Conservation (phyloP, 2,329 filamentous ascomycete species). For the Neopestalotiopsis sp. region DNA sequence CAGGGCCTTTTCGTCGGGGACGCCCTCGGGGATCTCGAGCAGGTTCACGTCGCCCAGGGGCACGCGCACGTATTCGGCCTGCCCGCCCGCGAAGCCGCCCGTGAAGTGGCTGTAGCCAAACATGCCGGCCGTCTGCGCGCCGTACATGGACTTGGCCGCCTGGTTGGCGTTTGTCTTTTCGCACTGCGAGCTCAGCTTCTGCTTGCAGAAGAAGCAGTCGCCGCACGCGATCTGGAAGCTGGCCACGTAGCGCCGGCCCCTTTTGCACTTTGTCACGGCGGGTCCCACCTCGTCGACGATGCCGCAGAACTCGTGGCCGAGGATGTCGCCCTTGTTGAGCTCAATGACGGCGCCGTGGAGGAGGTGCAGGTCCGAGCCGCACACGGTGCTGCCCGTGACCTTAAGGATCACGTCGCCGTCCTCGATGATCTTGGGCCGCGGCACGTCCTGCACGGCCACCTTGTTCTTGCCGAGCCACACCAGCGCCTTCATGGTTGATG, state of each 20-base stretch:
- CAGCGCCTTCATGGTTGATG: slow-evolving; percentile 78
- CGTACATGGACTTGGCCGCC: slow-evolving; percentile 77
- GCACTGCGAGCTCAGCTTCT: slow-evolving; percentile 81
- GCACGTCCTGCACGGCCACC: slow-evolving; percentile 71
- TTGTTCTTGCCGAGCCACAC: slow-evolving; percentile 84
- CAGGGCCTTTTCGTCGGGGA: slow-evolving; percentile 84
- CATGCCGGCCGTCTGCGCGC: slow-evolving; percentile 75
- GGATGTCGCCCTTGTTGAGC: slow-evolving; percentile 68
- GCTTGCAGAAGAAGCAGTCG: slow-evolving; percentile 77
- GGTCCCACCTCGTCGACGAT: slow-evolving; percentile 62
- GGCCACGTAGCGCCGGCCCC: slow-evolving; percentile 77
- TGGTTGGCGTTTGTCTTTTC: slow-evolving; percentile 80
- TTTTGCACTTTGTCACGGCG: slow-evolving; percentile 56
- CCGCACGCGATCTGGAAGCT: slow-evolving; percentile 84
- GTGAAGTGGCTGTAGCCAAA: slow-evolving; percentile 81
- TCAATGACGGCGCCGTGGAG: slow-evolving; percentile 63
- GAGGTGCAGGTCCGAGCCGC: slow-evolving; percentile 65
- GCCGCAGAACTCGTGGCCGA: slow-evolving; percentile 68
- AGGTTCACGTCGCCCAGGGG: slow-evolving; percentile 83
- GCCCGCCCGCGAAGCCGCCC: slow-evolving; percentile 85
- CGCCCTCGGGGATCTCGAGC: slow-evolving; percentile 75
- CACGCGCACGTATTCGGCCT: slow-evolving; percentile 86
- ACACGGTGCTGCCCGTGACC: slow-evolving; percentile 69
- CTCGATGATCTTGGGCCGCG: slow-evolving; percentile 76
- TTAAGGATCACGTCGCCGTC: slow-evolving; percentile 79